A percentile compares a stretch with the other conserved stretches of the same genome.
phyloP scores from a whole-genome alignment of 768 basidiomycete genomes.

The Inosperma sp. region DNA sequence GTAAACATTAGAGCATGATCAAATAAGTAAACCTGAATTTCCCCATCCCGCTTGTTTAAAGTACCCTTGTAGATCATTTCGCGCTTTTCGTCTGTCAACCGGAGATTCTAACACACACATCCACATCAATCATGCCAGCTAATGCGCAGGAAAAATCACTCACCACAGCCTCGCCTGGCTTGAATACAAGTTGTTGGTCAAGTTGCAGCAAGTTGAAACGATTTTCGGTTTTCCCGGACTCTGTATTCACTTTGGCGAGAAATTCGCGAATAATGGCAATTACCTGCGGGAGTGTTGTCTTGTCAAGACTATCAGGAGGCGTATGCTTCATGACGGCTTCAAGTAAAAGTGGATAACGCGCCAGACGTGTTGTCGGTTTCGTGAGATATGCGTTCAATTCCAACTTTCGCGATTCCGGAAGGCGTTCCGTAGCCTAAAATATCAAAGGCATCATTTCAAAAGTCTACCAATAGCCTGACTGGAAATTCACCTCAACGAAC shows the following conservation, averaged over 20 bases:
- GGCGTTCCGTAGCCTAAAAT: conserved; percentile 75
- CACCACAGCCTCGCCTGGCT: conserved; percentile 87
- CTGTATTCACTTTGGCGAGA: conserved; percentile 82
- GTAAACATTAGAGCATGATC: conserved; percentile 96
- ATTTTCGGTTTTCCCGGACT: conserved; percentile 95
- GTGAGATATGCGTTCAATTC: conserved; percentile 98
- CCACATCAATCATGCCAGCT: background rate
- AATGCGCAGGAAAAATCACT: conserved; percentile 30
- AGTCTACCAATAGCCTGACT: background rate
- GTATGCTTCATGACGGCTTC: conserved; percentile 93
- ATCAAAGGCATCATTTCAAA: background rate
- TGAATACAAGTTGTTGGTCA: conserved; percentile 85
- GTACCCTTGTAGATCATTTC: conserved; percentile 90
- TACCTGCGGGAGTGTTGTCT: conserved; percentile 68
- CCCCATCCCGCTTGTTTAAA: conserved; percentile 87
- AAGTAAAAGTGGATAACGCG: conserved; percentile 91
- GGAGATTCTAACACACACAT: conserved; percentile 58
- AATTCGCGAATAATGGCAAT: conserved; percentile 76
- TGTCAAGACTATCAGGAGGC: conserved; percentile 85
- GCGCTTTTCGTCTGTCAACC: conserved; percentile 80
- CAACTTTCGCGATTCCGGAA: conserved; percentile 92
- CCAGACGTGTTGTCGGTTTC: conserved; percentile 95
- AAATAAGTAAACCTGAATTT: conserved; percentile 90
- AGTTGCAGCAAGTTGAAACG: conserved; percentile 93
- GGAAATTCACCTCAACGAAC: conserved; percentile 80